Evolutionary conservation across 805 yeast genomes (phyloP).

Genomic region (Cyberlindnera sargentensis): DNA sequence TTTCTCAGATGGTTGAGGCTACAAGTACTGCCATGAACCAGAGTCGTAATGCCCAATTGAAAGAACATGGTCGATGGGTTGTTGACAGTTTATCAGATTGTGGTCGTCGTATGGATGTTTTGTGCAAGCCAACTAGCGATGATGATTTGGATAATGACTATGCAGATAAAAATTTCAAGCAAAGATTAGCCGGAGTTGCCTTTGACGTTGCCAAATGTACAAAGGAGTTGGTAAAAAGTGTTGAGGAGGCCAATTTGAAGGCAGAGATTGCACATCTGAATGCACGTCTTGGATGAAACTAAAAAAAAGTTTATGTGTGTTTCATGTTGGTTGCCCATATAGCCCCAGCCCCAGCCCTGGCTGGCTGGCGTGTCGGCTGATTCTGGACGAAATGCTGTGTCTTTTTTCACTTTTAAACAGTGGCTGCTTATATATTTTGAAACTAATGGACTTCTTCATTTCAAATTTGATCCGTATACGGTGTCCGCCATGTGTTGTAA

Average conservation of each 20-base stretch:
- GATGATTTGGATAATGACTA: conserved; percentile 45
- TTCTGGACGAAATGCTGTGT: no score
- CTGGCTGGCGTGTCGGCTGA: no score
- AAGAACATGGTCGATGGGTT: conserved; percentile 89
- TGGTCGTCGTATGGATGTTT: conserved; percentile 68
- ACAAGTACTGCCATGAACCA: conserved; percentile 84
- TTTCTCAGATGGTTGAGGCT: conserved; percentile 83
- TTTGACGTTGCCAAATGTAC: conserved; percentile 96
- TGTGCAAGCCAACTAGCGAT: conserved; percentile 42
- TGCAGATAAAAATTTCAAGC: conserved; percentile 87
- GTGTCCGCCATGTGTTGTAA: no score
- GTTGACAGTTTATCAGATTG: conserved; percentile 83
- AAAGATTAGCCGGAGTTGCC: conserved; percentile 91
- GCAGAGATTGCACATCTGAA: conserved; percentile 81
- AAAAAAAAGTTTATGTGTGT: no score
- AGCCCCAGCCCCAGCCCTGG: no score
- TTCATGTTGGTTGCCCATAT: no score
- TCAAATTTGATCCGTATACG: no score
- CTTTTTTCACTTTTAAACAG: no score
- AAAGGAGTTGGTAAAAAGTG: conserved; percentile 90
- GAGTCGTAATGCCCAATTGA: conserved; percentile 74
- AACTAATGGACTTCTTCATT: no score
- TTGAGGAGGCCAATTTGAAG: conserved; percentile 86
- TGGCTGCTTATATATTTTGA: no score
- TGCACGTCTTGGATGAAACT: conserved; percentile 33